Evolutionary conservation across 2,329 filamentous ascomycete genomes (phyloP), one percentile per base, ranked within the genome.

Genomic region (Cladosporium oxysporum): DNA sequence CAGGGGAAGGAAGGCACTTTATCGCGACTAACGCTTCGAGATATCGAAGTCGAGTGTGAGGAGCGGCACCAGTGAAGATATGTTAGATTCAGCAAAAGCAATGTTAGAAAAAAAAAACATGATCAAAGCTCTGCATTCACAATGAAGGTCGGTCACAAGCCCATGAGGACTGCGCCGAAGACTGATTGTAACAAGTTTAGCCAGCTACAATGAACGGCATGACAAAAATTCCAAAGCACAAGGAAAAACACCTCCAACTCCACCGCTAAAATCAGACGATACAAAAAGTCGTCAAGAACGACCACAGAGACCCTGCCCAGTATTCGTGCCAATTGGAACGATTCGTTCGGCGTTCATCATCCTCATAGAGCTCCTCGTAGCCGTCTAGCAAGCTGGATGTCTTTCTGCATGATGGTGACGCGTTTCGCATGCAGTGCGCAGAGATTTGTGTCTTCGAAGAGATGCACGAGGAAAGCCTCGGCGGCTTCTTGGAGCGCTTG

Each of bases 361-460:
- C 10, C 8, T 60, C 55, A 65, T 21, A 60, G 28, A 33, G 57
- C 58, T 33, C 64, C 93, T 73, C 95, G 92, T 78, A 99, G 92
- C 77, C 95, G 91, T 74, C 95, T 91, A 77, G 94, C 93, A 60
- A 98, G 89, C 84, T 98, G 94, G 79, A 98, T 97, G 76, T 97
- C 94, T 87, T 97, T 97, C 79, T 89, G 90, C 83, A 94, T 94
- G 83, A 98, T 98, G 78, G 94, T 98, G 78, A 98, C 95, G 85
- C 95, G 93, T 89, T 98, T 98, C 83, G 95, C 94, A 84, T 98
- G 95, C 82, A 98, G 97, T 78, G 95, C 94, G 84, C 94, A 98
- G 62, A 97, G 85, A 86, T 98, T 98, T 84, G 94, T 97, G 80
- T 98, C 94, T 83, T 98, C 93, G 76, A 98, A 98, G 71, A 98